Base-by-base conservation (phyloP, 129 eudicot species). In the Tagetes patula region DNA sequence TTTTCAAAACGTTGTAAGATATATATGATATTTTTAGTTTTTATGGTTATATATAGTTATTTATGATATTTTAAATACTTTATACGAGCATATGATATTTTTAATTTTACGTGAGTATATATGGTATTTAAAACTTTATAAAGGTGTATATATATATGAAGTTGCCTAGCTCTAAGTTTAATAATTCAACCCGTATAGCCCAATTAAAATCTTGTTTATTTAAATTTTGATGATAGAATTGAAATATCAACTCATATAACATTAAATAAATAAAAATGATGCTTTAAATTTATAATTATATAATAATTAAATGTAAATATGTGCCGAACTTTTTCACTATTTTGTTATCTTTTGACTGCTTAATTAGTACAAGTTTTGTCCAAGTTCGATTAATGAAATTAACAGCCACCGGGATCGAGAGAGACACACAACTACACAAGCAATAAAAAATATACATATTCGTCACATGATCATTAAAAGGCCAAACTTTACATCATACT, bases 371-470 rank as follows among this genome's bases (percentile, higher is more conserved):
- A 62, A 9, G 49, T 54, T 31, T 66, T 56, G 80, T 75, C 73
- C 47, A 66, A 75, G 38, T 75, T 75, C 73, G 37, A 30, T 75
- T 75, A 54, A 75, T 53, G 40, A 31, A 32, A 13, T 32, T 66
- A 56, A 73, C 80, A 75, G 80, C 80, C 80, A 32, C 60, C n/a
- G 14, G 6, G 9, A 50, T 20, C 13, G 59, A n/a, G 58, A 42
- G 40, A 31, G 41, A 56, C 13, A 55, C 5, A 58, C 12, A 85
- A 4, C 27, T 20, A 20, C 27, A 10, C 8, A 9, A 59, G 8
- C 6, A 59, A 33, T 33, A 59, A 3, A 11, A 11, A 8, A 59
- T 59, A 59, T 33, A 0, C 14, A 34, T 60, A 11, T 60, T 60
- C 14, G 27, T 34, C 42, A 60, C 65, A 9, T 60, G 65, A 60